phyloP scores from a whole-genome alignment of 306 rosid species.

The Trifolium dubium region DNA sequence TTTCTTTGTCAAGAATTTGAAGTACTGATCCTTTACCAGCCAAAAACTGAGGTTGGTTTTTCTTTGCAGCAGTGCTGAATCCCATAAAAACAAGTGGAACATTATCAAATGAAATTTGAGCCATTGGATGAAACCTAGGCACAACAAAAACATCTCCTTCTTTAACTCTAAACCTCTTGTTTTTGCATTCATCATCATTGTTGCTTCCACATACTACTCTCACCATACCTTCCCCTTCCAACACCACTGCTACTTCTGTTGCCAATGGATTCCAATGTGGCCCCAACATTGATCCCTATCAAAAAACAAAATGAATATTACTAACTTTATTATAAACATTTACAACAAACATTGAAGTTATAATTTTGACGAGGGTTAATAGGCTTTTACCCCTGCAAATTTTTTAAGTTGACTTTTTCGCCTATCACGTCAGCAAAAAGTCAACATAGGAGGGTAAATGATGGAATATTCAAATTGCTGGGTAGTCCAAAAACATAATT shows the following conservation, averaged over 20 bases:
- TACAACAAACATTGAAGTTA: neutral
- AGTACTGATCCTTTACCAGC: conserved; percentile 72
- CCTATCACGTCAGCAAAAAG: too few species aligned
- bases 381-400: too few species aligned
- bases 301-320: neutral
- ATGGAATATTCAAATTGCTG: too few species aligned
- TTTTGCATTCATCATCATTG: conserved; percentile 47
- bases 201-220: conserved; percentile 61
- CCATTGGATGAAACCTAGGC: conserved; percentile 85
- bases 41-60: conserved; percentile 68
- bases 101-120: conserved; percentile 78
- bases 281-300: conserved; percentile 85
- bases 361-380: too few species aligned
- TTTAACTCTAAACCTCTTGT: conserved; percentile 64
- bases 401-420: too few species aligned
- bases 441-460: too few species aligned
- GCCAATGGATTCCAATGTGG: conserved; percentile 94
- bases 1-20: conserved; percentile 49
- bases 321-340: neutral
- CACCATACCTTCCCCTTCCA: conserved; percentile 79
- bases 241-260: conserved; percentile 65
- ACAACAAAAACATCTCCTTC: conserved; percentile 80
- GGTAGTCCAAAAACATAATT: too few species aligned
- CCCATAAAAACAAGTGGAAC: conserved; percentile 79
- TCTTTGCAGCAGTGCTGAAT: conserved; percentile 62